Evolutionary conservation across 1,139 yeast genomes (phyloP).

Genomic region (Blastobotrys arbuscula): DNA sequence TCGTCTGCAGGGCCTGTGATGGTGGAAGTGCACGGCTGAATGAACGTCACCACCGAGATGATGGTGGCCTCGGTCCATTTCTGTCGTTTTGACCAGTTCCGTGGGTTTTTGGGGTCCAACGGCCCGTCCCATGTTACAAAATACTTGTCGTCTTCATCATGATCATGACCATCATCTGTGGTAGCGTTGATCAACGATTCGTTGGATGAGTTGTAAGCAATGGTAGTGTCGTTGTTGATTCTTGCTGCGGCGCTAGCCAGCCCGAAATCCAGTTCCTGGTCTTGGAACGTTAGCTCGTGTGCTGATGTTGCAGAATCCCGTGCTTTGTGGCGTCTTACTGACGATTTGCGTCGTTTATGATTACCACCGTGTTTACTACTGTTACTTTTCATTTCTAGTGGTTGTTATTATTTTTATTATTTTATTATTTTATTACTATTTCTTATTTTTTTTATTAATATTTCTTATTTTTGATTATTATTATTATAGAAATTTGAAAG

Average conservation of each 20-base stretch:
- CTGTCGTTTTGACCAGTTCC: conserved; percentile 45
- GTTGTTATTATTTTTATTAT: no score
- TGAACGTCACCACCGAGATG: conserved; percentile 48
- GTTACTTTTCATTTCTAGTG: no score
- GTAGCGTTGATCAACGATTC: background rate
- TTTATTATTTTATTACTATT: no score
- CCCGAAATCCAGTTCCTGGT: background rate
- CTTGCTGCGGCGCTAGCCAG: background rate
- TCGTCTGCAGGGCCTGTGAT: conserved; percentile 53
- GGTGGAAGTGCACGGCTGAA: conserved; percentile 56
- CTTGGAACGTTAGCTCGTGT: background rate
- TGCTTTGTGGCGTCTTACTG: no score
- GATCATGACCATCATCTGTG: background rate
- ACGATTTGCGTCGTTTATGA: background rate
- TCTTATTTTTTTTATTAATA: no score
- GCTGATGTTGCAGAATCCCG: background rate
- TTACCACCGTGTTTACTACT: background rate
- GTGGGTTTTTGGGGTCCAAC: conserved; percentile 45
- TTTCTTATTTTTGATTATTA: no score
- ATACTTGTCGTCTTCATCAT: background rate
- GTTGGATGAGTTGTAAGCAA: background rate
- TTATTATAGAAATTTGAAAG: no score
- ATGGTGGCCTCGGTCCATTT: conserved; percentile 44
- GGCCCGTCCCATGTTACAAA: background rate
- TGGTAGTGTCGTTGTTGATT: background rate